Evolutionary conservation across 2,329 filamentous ascomycete genomes (phyloP), one percentile per base, ranked within the genome.

Genomic region (Colletotrichum sidae): DNA sequence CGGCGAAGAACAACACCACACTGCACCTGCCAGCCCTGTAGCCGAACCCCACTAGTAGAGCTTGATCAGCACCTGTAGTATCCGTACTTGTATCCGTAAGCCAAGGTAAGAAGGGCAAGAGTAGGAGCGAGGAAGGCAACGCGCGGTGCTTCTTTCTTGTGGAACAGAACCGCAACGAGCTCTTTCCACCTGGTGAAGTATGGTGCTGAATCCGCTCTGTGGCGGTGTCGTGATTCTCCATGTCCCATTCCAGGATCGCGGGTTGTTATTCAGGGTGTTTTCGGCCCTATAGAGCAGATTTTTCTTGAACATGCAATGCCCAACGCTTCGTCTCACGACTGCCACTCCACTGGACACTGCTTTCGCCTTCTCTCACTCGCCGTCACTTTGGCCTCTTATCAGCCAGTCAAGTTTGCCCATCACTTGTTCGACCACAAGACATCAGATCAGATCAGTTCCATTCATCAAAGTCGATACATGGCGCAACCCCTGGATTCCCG

Each of bases 371-470:
- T 10, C 58, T 55, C 49, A 15, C 47, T 65, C 58, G 51, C 58
- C 41, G 47, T 49, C 25, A 57, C 62, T 62, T 25, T 62, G 58
- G 62, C 52, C 44, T 8, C 34, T 52, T 56, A 47, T 53, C 46
- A 50, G 55, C 15, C 25, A 10, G 6, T 55, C 45, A 13, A 51
- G 38, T 50, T 15, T 44, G 15, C 42, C 45, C 7, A 42, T 50
- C 17, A 13, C 39, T 57, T n/a, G 25, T 25, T 25, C 25, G 4
- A 5, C 25, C 25, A 25, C 25, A 5, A 11, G 37, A 51, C 46
- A 55, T 57, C 58, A 62, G 42, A 55, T 57, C 58, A 65, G 62
- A 62, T 56, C 58, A 62, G 52, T 58, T 11, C 44, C 46, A 58
- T 17, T 47, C 58, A 62, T 62, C 58, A 56, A n/a, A 61, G 34